A percentile compares a stretch with the other conserved stretches of the same genome.
phyloP scores from a whole-genome alignment of 2,329 filamentous ascomycete species.

The Byssothecium circinans region DNA sequence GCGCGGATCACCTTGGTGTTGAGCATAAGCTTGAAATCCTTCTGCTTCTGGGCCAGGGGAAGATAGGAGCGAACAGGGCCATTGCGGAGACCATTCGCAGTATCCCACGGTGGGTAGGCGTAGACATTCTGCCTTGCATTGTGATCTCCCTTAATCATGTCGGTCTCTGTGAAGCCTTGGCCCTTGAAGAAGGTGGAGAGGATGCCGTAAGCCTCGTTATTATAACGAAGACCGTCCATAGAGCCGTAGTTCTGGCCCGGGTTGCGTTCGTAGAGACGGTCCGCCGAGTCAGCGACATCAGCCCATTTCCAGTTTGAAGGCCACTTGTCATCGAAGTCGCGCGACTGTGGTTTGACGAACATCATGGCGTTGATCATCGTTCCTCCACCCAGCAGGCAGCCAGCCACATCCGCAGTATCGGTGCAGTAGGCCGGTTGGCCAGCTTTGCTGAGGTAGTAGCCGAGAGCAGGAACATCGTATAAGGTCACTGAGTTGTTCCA shows the following conservation, averaged over 20 bases:
- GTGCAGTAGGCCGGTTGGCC: constrained; percentile 51
- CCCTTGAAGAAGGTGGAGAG: constrained; percentile 60
- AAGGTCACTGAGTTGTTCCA: constrained; percentile 42
- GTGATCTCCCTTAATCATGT: constrained; percentile 59
- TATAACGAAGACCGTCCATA: constrained; percentile 64
- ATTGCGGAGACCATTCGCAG: constrained; percentile 63
- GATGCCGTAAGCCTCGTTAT: constrained; percentile 65
- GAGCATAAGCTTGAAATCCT: constrained; percentile 68
- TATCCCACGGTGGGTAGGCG: constrained; percentile 68
- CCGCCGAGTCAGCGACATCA: constrained; percentile 62
- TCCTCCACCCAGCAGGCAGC: constrained; percentile 68
- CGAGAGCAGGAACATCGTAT: constrained; percentile 43
- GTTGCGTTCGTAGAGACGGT: constrained; percentile 70
- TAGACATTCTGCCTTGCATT: constrained; percentile 63
- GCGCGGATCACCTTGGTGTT: constrained; percentile 67
- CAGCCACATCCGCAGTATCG: constrained; percentile 71
- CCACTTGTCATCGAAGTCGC: constrained; percentile 73
- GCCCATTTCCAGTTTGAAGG: constrained; percentile 68
- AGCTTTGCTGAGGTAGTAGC: constrained; percentile 36
- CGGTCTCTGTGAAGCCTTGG: constrained; percentile 66
- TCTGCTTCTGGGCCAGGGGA: constrained; percentile 58
- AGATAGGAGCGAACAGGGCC: constrained; percentile 73
- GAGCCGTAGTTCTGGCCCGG: constrained; percentile 69
- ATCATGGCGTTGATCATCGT: constrained; percentile 60
- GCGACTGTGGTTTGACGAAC: constrained; percentile 37